These are phyloP conservation scores for Bruguiera hainesii DNA, from an alignment of 441 rosid genomes.

Conservation along the genomic window DNA sequence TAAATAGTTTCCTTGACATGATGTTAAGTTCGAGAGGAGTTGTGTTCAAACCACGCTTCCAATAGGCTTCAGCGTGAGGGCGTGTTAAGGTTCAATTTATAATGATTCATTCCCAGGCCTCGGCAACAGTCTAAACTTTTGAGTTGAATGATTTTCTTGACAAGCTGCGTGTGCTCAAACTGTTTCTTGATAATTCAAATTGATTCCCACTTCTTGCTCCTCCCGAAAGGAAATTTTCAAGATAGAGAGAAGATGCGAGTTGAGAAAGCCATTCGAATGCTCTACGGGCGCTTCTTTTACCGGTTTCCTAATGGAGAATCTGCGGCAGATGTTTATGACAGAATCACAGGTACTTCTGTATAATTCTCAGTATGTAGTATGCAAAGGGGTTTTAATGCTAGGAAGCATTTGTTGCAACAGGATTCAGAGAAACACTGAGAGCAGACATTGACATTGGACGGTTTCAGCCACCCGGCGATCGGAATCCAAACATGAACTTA, in stretches of 20 bases:
- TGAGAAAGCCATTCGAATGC: constrained; percentile 39
- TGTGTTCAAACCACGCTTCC: too few species aligned
- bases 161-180: too few species aligned
- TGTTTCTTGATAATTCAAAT: too few species aligned
- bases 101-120: too few species aligned
- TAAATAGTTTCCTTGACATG: too few species aligned
- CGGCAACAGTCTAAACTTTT: too few species aligned
- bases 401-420: constrained; percentile 20
- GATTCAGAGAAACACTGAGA: constrained; percentile 53
- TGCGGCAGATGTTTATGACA: constrained; percentile 62
- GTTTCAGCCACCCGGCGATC: constrained; percentile 44
- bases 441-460: constrained; percentile 55
- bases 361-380: not conserved
- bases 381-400: not conserved
- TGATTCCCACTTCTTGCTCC: not conserved
- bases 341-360: constrained; percentile 46
- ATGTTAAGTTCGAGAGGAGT: too few species aligned
- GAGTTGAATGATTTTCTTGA: too few species aligned
- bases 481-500: constrained; percentile 43
- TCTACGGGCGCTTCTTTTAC: constrained; percentile 59
- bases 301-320: constrained; percentile 62
- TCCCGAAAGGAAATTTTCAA: constrained; percentile 56
- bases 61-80: too few species aligned
- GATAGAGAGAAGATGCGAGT: constrained; percentile 52
- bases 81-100: too few species aligned